These are phyloP conservation scores for Didymella arachidicola DNA, from an alignment of 2,329 filamentous ascomycete genomes.

Conservation along the genomic window DNA sequence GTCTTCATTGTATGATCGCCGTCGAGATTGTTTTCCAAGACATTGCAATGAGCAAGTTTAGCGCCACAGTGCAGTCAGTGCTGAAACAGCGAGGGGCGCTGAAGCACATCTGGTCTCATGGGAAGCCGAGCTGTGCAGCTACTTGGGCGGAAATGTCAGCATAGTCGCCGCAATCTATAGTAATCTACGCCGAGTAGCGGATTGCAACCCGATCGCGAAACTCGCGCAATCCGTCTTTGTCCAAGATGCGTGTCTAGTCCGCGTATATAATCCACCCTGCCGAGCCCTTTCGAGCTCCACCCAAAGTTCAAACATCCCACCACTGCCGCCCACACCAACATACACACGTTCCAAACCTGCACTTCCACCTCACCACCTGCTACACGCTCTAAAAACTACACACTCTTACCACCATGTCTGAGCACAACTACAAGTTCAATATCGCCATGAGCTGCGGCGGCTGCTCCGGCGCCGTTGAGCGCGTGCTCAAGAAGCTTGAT, in stretches of 20 bases:
- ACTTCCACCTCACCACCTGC: constrained; percentile 6
- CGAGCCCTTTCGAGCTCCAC: constrained; percentile 16
- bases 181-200: constrained; percentile 18
- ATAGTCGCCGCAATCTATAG: constrained; percentile 24
- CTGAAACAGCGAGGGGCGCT: constrained; percentile 25
- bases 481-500: constrained; percentile 89
- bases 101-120: constrained; percentile 38
- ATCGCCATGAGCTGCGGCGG: constrained; percentile 94
- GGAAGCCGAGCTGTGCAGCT: constrained; percentile 20
- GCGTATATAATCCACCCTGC: constrained; percentile 16
- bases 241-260: constrained; percentile 9
- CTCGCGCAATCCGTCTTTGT: constrained; percentile 21
- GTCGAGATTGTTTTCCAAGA: constrained; percentile 8
- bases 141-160: constrained; percentile 21
- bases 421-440: constrained; percentile 92
- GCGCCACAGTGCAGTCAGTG: constrained; percentile 37
- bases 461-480: constrained; percentile 92
- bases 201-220: constrained; percentile 26
- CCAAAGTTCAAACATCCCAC: constrained; percentile 10
- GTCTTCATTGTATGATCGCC: constrained; percentile 12
- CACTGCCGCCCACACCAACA: constrained; percentile 1
- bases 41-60: constrained; percentile 46
- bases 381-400: constrained; percentile 8
- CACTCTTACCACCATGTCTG: constrained; percentile 61
- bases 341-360: background rate